Percentiles rank a stretch among this genome's conserved stretches.
phyloP scores from a whole-genome alignment of 73 alveolate species.

The Blepharisma stoltei region DNA sequence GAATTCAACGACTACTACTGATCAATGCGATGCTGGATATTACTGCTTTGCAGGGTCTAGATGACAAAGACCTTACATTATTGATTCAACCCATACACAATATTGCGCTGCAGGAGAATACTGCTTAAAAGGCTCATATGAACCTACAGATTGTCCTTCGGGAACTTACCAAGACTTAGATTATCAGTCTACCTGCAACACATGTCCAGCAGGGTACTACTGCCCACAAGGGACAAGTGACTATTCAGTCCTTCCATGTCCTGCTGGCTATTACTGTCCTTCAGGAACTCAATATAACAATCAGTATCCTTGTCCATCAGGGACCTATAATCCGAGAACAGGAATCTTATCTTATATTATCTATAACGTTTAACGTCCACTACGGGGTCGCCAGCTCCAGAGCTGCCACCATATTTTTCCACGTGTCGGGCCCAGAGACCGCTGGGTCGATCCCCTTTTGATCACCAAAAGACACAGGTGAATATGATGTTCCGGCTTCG shows the following conservation, averaged over 20 bases:
- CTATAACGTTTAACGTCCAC: too few relatives aligned
- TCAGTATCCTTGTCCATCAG: conserved; percentile 38
- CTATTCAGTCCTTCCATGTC: conserved; percentile 23
- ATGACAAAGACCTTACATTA: conserved; percentile 16
- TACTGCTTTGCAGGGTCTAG: conserved; percentile 39
- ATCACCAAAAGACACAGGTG: too few relatives aligned
- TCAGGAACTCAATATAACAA: conserved; percentile 11
- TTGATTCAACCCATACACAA: not conserved
- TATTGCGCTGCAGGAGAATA: conserved; percentile 6
- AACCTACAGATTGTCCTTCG: conserved; percentile 46
- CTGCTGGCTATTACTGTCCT: conserved; percentile 61
- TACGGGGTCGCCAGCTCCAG: too few relatives aligned
- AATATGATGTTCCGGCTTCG: too few relatives aligned
- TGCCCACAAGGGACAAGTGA: conserved; percentile 43
- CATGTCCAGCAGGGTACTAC: conserved; percentile 66
- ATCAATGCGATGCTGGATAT: conserved; percentile 46
- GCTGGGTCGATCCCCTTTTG: too few relatives aligned
- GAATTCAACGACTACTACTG: conserved; percentile 31
- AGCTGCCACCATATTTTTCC: too few relatives aligned
- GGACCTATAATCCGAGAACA: conserved; percentile 55
- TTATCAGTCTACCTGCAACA: conserved; percentile 36
- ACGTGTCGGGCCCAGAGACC: too few relatives aligned
- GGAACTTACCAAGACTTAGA: conserved; percentile 51
- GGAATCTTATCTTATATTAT: too few relatives aligned
- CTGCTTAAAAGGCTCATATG: conserved; percentile 7